phyloP scores from a whole-genome alignment of 2,329 filamentous ascomycete species.

The Aaosphaeria arxii region DNA sequence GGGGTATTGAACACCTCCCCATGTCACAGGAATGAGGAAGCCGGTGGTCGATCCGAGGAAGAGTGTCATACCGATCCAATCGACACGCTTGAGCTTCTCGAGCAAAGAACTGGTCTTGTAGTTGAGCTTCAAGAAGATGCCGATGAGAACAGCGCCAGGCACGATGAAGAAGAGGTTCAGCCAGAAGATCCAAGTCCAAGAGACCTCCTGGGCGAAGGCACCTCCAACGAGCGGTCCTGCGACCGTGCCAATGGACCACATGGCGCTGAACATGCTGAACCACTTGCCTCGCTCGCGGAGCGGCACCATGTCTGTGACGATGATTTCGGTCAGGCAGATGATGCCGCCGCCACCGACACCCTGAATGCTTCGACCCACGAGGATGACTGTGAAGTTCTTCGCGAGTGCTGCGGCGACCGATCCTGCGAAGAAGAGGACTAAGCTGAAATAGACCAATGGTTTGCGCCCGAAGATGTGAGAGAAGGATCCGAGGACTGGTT shows the following conservation, averaged over 20 bases:
- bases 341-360: constrained; percentile 43
- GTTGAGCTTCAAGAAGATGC: constrained; percentile 54
- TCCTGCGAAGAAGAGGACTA: constrained; percentile 36
- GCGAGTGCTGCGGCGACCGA: constrained; percentile 36
- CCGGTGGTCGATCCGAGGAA: constrained; percentile 59
- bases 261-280: constrained; percentile 39
- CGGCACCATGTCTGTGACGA: constrained; percentile 47
- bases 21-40: constrained; percentile 61
- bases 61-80: constrained; percentile 61
- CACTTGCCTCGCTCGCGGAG: constrained; percentile 42
- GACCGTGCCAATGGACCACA: constrained; percentile 58
- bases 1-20: constrained; percentile 63
- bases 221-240: constrained; percentile 50
- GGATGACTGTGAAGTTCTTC: constrained; percentile 36
- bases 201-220: constrained; percentile 50
- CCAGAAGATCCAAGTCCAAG: constrained; percentile 65
- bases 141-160: constrained; percentile 47
- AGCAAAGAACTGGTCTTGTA: constrained; percentile 46
- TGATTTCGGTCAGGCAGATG: constrained; percentile 42
- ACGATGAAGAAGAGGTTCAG: constrained; percentile 59
- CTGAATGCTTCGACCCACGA: constrained; percentile 38
- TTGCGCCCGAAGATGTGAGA: constrained; percentile 41
- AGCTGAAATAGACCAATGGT: constrained; percentile 32
- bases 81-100: constrained; percentile 54
- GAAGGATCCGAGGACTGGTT: constrained; percentile 39